A percentile compares a stretch with the other conserved stretches of the same genome.
These are phyloP conservation scores for Globisporangium cederbergense DNA, from an alignment of 352 stramenopile genomes.

Conservation along the genomic window DNA sequence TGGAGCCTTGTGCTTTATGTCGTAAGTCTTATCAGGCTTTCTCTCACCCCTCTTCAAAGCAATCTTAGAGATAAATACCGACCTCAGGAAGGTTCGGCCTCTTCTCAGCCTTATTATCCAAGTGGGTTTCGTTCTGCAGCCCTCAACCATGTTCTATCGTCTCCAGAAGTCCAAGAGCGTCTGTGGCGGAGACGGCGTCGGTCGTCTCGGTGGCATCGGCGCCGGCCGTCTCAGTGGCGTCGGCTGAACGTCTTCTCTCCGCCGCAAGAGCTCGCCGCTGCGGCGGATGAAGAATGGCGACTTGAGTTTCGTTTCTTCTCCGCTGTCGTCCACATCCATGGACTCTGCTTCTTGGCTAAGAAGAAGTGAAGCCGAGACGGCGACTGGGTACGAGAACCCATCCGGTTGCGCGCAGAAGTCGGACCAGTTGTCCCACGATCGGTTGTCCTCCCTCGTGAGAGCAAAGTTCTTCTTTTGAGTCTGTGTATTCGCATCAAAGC, in stretches of 20 bases:
- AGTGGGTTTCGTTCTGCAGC: background rate
- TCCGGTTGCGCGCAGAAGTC: constrained; percentile 18
- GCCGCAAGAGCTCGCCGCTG: constrained; percentile 21
- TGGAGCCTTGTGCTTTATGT: background rate
- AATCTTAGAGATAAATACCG: background rate
- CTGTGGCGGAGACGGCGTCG: constrained; percentile 15
- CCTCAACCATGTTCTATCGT: constrained; percentile 8
- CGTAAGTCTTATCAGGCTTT: background rate
- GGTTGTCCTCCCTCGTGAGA: constrained; percentile 5
- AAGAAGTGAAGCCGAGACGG: constrained; percentile 10
- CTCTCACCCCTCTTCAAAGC: background rate
- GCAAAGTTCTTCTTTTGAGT: background rate
- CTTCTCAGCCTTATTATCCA: background rate
- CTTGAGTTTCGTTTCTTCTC: constrained; percentile 4
- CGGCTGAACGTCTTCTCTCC: constrained; percentile 9
- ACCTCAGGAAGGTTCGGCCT: background rate
- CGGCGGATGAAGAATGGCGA: constrained; percentile 28
- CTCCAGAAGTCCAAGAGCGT: constrained; percentile 47
- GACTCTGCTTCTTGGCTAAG: constrained; percentile 3
- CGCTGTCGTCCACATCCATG: constrained; percentile 9
- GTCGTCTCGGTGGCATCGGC: background rate
- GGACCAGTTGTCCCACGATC: constrained; percentile 18
- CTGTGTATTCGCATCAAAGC: background rate
- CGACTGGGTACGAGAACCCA: constrained; percentile 13
- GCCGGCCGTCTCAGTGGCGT: constrained; percentile 1